Base-by-base conservation (phyloP, 2,329 filamentous ascomycete species). In the Rutstroemia sydowiana region DNA sequence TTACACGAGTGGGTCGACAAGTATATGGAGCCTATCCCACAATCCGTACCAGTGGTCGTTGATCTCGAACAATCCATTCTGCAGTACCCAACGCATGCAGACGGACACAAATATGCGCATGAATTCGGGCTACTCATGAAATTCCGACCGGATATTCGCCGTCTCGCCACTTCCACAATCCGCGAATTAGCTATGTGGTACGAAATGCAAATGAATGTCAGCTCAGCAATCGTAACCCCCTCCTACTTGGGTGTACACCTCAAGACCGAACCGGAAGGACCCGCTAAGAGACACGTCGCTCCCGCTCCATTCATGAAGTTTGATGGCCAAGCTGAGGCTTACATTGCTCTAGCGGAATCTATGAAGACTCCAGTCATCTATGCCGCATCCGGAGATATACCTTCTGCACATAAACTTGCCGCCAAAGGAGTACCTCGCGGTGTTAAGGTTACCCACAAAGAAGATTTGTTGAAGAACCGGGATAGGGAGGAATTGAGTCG, bases 401-500 rank as follows among this genome's bases (percentile, higher is more conserved):
- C 59, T 9, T 66, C 74, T 45, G 62, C 72, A 7, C 59, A 63
- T 1, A 55, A 57, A 7, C 71, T 78, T 52, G 55, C 57, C 2
- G 48, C 57, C 4, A 68, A 70, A 51, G 72, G 71, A 3, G 64
- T 66, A 10, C 54, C 63, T 5, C 46, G 53, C 42, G 61, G 65
- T 28, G 59, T 74, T 11, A 67, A 61, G 16, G 70, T 76, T 1
- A 68, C 73, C 2, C 65, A 66, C 30, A 76, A 75, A 60, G 57
- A 65, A 11, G 69, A 73, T 43, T 57, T 77, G 1, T 65, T 77
- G 4, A 52, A 55, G 0, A 71, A 73, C 42, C 56, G 53, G 8
- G 55, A 57, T 18, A 57, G 65, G 2, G 56, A 56, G 5, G 55
- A 55, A n/a, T 61, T 77, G 4, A 45, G 65, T 6, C 41, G 43